These are phyloP conservation scores for Pseudogymnoascus sp. DNA, from an alignment of 2,329 filamentous ascomycete species.

Conservation along the genomic window DNA sequence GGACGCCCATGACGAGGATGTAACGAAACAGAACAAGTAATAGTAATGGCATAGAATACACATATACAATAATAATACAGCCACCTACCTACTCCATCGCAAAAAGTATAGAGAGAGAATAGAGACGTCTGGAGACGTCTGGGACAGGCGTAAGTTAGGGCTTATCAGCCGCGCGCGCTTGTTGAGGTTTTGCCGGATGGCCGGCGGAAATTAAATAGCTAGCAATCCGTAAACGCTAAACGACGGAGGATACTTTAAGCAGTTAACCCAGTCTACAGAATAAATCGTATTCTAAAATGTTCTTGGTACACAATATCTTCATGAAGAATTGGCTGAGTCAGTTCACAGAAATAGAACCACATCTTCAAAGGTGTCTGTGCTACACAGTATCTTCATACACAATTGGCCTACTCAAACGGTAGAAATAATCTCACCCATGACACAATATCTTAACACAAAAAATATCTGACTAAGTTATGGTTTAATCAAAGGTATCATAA, in stretches of 20 bases:
- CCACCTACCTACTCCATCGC: neutral
- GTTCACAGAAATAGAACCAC: neutral
- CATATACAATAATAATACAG: too few relatives aligned
- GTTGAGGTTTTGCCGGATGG: neutral
- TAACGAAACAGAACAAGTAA: too few relatives aligned
- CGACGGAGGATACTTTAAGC: neutral
- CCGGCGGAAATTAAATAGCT: neutral
- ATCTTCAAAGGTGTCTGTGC: neutral
- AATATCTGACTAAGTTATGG: neutral
- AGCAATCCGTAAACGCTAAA: neutral
- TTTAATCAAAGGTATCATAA: slow-evolving; percentile 9
- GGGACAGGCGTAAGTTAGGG: neutral
- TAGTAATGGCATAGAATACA: too few relatives aligned
- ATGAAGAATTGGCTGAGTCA: neutral
- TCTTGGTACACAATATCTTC: neutral
- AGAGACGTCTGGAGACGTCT: neutral
- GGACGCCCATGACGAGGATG: too few relatives aligned
- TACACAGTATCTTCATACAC: neutral
- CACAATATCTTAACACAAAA: neutral
- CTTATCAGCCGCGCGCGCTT: neutral
- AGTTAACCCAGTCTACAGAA: neutral
- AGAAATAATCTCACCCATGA: neutral
- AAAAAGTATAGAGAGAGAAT: neutral
- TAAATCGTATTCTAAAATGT: neutral
- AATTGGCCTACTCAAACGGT: neutral